Percentiles rank a stretch among this genome's conserved stretches.
Evolutionary conservation across 169 alveolate species (phyloP).

Genomic region (Plasmodium falciparum): DNA sequence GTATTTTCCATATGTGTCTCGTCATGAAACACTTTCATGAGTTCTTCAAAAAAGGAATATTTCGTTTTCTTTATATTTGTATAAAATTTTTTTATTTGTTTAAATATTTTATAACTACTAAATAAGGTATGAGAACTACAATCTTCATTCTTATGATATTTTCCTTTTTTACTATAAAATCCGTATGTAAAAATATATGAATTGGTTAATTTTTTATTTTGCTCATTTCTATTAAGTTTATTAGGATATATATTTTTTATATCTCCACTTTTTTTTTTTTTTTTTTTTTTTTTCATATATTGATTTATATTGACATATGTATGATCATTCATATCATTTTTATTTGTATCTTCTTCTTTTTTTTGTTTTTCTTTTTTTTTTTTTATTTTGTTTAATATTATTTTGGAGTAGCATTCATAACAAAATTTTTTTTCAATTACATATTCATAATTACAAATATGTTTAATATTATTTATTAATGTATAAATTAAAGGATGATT

Average conservation of each 20-base stretch:
- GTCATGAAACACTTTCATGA: background rate
- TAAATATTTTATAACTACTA: slow-evolving; percentile 31
- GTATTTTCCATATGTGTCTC: background rate
- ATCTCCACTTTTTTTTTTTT: background rate
- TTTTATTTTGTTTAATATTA: too few relatives aligned
- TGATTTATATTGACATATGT: slow-evolving; percentile 15
- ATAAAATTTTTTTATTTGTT: slow-evolving; percentile 15
- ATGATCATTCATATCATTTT: background rate
- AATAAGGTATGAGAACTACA: slow-evolving; percentile 53
- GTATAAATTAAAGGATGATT: background rate
- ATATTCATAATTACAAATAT: slow-evolving; percentile 32
- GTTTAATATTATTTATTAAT: slow-evolving; percentile 4
- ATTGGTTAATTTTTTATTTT: background rate
- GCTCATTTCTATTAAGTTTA: background rate
- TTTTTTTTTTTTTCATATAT: slow-evolving; percentile 9
- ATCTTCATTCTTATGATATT: slow-evolving; percentile 57
- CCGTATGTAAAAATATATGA: slow-evolving; percentile 57
- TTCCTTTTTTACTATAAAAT: slow-evolving; percentile 47
- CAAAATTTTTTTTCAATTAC: slow-evolving; percentile 25
- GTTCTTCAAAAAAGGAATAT: slow-evolving; percentile 18
- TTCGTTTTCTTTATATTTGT: slow-evolving; percentile 4
- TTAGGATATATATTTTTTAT: background rate
- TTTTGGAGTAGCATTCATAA: slow-evolving; percentile 19
- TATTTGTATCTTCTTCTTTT: background rate
- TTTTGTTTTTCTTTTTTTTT: background rate